phyloP scores from a whole-genome alignment of 2,329 filamentous ascomycete genomes.

The Metarhizium humberi region DNA sequence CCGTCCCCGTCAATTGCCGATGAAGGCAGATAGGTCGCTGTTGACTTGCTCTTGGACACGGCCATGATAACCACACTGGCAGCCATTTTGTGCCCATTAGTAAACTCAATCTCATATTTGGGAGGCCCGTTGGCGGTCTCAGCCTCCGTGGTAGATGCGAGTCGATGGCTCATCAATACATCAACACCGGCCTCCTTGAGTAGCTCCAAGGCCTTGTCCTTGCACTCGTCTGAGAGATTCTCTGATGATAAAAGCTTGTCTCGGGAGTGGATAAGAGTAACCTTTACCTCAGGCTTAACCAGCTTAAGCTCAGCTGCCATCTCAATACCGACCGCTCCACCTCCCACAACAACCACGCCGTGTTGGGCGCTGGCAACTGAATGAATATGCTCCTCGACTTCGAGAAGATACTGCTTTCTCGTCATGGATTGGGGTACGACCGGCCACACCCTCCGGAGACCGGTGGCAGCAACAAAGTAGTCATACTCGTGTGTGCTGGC shows the following conservation, averaged over 20 bases:
- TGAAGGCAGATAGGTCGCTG: conserved; percentile 52
- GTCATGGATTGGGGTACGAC: conserved; percentile 59
- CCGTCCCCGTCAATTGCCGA: conserved; percentile 53
- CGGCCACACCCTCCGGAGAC: conserved; percentile 60
- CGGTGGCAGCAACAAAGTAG: conserved; percentile 65
- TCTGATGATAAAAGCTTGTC: conserved; percentile 63
- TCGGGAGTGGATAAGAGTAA: conserved; percentile 69
- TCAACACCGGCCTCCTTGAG: conserved; percentile 55
- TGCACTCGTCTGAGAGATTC: conserved; percentile 59
- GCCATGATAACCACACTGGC: conserved; percentile 62
- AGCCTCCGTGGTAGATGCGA: conserved; percentile 39
- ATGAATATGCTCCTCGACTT: conserved; percentile 51
- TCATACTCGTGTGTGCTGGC: conserved; percentile 50
- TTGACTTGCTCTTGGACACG: conserved; percentile 52
- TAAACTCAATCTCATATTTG: conserved; percentile 44
- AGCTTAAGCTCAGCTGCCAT: conserved; percentile 72
- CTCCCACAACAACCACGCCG: conserved; percentile 65
- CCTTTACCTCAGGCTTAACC: conserved; percentile 51
- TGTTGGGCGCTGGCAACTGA: conserved; percentile 40
- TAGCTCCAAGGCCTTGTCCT: conserved; percentile 49
- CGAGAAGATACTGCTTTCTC: conserved; percentile 52
- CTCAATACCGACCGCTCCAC: conserved; percentile 70
- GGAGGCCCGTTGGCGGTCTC: conserved; percentile 30
- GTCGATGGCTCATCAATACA: conserved; percentile 51
- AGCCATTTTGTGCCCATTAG: conserved; percentile 47